Conservation (phyloP, 2,329 filamentous ascomycete species). For the Endocalyx cinctus region DNA sequence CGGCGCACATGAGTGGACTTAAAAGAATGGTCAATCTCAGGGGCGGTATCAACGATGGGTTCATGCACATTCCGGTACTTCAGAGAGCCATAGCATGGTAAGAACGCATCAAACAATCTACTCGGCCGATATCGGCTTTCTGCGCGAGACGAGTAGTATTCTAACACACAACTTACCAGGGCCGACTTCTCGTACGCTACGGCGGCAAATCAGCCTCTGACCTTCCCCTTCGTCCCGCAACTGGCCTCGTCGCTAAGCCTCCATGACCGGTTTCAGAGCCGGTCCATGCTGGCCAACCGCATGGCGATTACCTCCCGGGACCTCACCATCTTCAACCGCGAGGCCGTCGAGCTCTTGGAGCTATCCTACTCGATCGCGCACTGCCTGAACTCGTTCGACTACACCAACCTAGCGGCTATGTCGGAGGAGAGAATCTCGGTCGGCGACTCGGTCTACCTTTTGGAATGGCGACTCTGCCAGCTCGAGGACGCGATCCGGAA, state of each 20-base stretch:
- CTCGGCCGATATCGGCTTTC: too few relatives aligned
- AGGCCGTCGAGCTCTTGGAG: constrained; percentile 25
- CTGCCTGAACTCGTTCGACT: constrained; percentile 28
- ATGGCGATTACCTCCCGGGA: constrained; percentile 10
- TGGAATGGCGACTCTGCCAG: constrained; percentile 27
- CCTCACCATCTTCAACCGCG: constrained; percentile 20
- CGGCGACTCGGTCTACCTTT: constrained; percentile 27
- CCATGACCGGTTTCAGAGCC: constrained; percentile 22
- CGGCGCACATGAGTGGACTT: constrained; percentile 27
- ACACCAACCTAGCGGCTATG: constrained; percentile 22
- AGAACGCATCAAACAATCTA: too few relatives aligned
- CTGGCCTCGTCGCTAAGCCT: constrained; percentile 23
- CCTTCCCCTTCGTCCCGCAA: constrained; percentile 26
- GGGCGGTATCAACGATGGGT: constrained; percentile 25
- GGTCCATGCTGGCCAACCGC: constrained; percentile 17
- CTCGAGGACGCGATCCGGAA: constrained; percentile 19
- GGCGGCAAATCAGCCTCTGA: constrained; percentile 21
- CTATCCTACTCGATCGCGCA: constrained; percentile 23
- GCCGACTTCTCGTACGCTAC: constrained; percentile 30
- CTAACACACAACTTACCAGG: too few relatives aligned
- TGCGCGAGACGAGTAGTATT: too few relatives aligned
- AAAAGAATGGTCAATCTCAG: constrained; percentile 27
- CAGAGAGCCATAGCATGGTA: constrained; percentile 28
- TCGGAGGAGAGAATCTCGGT: constrained; percentile 23
- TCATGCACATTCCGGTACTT: constrained; percentile 25